Evolutionary conservation across 192 early-diverging fungal species (phyloP).

Genomic region (Gonapodya prolifera): DNA sequence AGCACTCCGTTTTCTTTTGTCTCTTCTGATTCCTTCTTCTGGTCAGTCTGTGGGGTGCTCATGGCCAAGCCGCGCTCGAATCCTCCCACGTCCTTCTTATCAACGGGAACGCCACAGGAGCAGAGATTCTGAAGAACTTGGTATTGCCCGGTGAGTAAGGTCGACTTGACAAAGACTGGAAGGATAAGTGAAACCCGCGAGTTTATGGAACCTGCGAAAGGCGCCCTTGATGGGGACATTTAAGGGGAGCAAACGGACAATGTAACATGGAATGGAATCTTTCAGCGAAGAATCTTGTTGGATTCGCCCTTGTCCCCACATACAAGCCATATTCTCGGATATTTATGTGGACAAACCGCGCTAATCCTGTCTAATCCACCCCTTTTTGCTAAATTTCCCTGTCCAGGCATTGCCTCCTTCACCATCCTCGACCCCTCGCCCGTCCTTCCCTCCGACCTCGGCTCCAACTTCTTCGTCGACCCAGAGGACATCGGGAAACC

Average conservation of each 20-base stretch:
- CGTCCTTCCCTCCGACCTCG: conserved; percentile 57
- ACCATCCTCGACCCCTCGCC: conserved; percentile 63
- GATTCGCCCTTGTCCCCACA: too few species aligned
- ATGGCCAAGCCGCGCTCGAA: conserved; percentile 82
- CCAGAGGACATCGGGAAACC: conserved; percentile 42
- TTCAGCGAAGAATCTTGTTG: too few species aligned
- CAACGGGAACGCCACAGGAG: conserved; percentile 69
- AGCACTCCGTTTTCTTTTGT: too few species aligned
- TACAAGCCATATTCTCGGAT: too few species aligned
- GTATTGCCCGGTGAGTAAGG: conserved; percentile 70
- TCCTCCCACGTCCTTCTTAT: conserved; percentile 68
- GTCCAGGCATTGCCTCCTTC: conserved; percentile 74
- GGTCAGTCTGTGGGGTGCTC: conserved; percentile 77
- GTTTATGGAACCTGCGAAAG: too few species aligned
- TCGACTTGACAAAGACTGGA: background rate
- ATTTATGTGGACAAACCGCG: too few species aligned
- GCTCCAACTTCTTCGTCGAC: conserved; percentile 89
- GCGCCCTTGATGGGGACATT: too few species aligned
- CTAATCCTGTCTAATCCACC: too few species aligned
- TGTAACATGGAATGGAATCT: too few species aligned
- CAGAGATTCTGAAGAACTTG: conserved; percentile 90
- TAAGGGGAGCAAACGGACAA: too few species aligned
- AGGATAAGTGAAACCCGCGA: background rate
- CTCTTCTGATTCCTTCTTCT: background rate
- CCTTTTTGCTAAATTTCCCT: background rate